Evolutionary conservation across 805 yeast species (phyloP).

Genomic region (Yarrowia keelungensis): DNA sequence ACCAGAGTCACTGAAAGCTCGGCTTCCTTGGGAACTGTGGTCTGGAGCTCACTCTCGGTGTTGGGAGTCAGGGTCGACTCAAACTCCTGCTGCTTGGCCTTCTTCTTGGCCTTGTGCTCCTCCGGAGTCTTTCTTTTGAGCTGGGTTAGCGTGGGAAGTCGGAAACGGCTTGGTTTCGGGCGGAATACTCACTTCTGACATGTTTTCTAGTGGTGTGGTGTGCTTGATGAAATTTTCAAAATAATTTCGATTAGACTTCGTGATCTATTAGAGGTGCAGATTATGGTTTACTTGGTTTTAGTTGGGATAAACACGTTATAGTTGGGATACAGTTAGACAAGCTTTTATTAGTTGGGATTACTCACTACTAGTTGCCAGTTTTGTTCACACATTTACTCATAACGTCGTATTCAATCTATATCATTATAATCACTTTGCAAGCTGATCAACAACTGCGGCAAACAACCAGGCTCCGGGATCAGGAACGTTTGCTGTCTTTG

Average conservation of each 20-base stretch:
- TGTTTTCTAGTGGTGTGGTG: constrained; percentile 11
- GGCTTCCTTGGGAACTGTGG: constrained; percentile 2
- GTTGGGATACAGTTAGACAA: no score
- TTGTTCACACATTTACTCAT: no score
- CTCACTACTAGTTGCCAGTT: no score
- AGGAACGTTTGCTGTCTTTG: constrained; percentile 23
- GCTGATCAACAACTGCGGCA: constrained; percentile 12
- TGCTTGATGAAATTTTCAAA: constrained; percentile 18
- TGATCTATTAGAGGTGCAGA: background rate
- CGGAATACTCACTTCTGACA: constrained; percentile 23
- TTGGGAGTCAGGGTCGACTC: constrained; percentile 29
- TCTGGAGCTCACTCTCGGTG: constrained; percentile 10
- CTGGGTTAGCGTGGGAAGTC: constrained; percentile 12
- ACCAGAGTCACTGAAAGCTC: constrained; percentile 15
- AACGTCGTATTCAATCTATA: background rate
- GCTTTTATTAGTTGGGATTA: no score
- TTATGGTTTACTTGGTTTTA: no score
- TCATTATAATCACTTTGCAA: background rate
- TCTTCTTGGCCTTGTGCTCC: constrained; percentile 32
- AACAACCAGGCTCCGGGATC: constrained; percentile 37
- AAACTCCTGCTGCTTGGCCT: constrained; percentile 28
- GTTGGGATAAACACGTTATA: background rate
- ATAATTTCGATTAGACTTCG: constrained; percentile 25
- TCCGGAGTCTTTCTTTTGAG: constrained; percentile 22
- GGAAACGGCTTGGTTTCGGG: no score